Conservation (phyloP, 2,329 filamentous ascomycete genomes). For the Diaporthe ampelina region DNA sequence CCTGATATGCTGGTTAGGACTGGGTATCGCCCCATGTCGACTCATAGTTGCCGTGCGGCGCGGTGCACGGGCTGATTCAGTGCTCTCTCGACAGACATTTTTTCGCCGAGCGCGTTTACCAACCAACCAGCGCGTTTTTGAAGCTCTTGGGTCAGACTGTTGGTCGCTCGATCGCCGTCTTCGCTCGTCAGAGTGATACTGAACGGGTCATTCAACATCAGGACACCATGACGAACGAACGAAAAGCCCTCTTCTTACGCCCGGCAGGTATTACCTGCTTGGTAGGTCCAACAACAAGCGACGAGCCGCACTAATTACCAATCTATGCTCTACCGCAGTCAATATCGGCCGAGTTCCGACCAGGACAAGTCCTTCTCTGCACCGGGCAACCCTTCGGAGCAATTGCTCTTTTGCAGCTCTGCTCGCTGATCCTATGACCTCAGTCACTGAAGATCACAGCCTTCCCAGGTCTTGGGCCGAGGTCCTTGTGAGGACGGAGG, state of each 20-base stretch:
- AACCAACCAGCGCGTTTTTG: slow-evolving; percentile 26
- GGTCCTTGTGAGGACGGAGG: background rate
- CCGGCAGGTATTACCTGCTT: background rate
- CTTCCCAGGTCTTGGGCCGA: slow-evolving; percentile 16
- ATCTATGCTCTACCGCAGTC: slow-evolving; percentile 19
- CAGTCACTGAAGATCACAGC: slow-evolving; percentile 15
- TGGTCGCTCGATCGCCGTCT: slow-evolving; percentile 7
- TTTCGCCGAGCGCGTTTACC: slow-evolving; percentile 27
- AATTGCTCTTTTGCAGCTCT: slow-evolving; percentile 30
- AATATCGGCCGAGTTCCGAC: slow-evolving; percentile 34
- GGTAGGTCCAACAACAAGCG: slow-evolving; percentile 17
- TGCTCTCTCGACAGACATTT: background rate
- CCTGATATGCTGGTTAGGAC: background rate
- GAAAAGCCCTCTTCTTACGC: background rate
- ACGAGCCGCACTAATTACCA: slow-evolving; percentile 30
- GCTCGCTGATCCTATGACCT: slow-evolving; percentile 33
- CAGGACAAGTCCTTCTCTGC: slow-evolving; percentile 15
- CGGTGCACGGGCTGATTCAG: slow-evolving; percentile 31
- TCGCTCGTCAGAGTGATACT: background rate
- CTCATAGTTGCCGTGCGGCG: slow-evolving; percentile 15
- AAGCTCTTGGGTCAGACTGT: background rate
- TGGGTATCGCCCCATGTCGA: slow-evolving; percentile 13
- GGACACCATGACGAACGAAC: slow-evolving; percentile 4
- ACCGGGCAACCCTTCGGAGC: slow-evolving; percentile 16
- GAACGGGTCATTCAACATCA: background rate